phyloP scores from a whole-genome alignment of 2,329 filamentous ascomycete genomes.

The Reticulascus tulasneorum region DNA sequence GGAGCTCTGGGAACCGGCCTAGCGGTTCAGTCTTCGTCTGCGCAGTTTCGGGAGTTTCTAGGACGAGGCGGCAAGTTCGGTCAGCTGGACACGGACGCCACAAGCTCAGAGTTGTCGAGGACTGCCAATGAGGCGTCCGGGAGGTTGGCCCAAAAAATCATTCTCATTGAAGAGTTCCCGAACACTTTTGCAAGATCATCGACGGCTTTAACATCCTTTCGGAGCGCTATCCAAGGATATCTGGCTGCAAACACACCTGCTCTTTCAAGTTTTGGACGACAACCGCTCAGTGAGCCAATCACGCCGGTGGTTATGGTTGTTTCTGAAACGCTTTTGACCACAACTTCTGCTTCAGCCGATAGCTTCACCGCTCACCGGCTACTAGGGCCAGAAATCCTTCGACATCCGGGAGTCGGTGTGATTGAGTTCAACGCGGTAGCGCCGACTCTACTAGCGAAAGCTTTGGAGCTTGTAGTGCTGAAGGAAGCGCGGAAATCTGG shows the following conservation, averaged over 20 bases:
- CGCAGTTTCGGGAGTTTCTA: constrained; percentile 90
- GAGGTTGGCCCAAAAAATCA: constrained; percentile 46
- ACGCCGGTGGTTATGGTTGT: constrained; percentile 84
- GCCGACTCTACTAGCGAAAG: constrained; percentile 78
- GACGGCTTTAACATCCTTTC: constrained; percentile 63
- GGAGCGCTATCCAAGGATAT: constrained; percentile 70
- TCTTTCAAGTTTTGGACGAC: constrained; percentile 41
- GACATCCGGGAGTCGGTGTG: constrained; percentile 71
- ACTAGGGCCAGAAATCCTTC: constrained; percentile 79
- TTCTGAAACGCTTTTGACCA: constrained; percentile 84
- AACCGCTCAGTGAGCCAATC: constrained; percentile 39
- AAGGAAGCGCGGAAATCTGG: constrained; percentile 82
- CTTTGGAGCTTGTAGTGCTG: constrained; percentile 73
- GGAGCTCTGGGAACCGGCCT: constrained; percentile 53
- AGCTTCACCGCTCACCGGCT: constrained; percentile 91
- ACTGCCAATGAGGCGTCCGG: constrained; percentile 12
- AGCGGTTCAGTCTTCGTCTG: constrained; percentile 65
- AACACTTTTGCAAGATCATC: constrained; percentile 68
- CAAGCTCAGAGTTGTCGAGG: constrained; percentile 6
- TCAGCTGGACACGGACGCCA: constrained; percentile 51
- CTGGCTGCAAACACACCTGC: constrained; percentile 64
- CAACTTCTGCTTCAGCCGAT: constrained; percentile 78
- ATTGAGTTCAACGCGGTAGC: constrained; percentile 95
- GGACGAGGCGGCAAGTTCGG: constrained; percentile 76
- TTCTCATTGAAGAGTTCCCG: constrained; percentile 79